Percentiles rank a stretch among this genome's conserved stretches.
Conservation (phyloP, 257 asterid species). For the Nicotiana tomentosiformis region DNA sequence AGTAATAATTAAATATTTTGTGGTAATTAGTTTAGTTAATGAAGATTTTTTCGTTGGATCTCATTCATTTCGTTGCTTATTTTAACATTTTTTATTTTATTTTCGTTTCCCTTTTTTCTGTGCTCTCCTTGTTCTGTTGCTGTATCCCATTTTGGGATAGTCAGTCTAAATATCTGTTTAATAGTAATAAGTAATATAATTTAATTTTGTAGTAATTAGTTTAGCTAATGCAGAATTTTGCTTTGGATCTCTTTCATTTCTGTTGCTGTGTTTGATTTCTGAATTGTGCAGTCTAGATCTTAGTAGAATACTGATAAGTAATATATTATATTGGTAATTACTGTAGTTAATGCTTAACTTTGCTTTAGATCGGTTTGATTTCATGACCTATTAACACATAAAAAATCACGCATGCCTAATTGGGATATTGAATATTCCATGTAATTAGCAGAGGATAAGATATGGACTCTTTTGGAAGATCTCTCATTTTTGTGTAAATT, state of each 20-base stretch:
- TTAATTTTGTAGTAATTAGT: not conserved
- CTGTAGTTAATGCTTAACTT: not conserved
- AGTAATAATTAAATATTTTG: not conserved
- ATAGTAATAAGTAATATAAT: too few relatives aligned
- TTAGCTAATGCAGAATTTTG: not conserved
- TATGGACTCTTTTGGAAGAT: not conserved
- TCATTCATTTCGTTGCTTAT: not conserved
- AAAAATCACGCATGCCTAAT: not conserved
- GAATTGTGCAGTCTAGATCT: not conserved
- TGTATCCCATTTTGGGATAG: not conserved
- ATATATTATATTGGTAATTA: not conserved
- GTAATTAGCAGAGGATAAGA: not conserved
- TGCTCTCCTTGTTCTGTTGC: not conserved
- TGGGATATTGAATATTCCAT: not conserved
- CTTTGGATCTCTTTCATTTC: not conserved
- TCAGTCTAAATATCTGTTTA: not conserved
- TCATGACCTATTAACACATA: not conserved
- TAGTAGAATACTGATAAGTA: not conserved
- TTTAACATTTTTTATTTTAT: not conserved
- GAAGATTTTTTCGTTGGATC: not conserved
- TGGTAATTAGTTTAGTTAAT: constrained; percentile 1
- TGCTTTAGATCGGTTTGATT: not conserved
- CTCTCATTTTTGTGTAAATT: not conserved
- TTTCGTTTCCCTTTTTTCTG: not conserved
- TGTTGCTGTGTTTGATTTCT: not conserved